Percentiles rank a stretch among this genome's conserved stretches.
Conservation (phyloP, 192 early-diverging fungal genomes). For the Entomortierella lignicola region DNA sequence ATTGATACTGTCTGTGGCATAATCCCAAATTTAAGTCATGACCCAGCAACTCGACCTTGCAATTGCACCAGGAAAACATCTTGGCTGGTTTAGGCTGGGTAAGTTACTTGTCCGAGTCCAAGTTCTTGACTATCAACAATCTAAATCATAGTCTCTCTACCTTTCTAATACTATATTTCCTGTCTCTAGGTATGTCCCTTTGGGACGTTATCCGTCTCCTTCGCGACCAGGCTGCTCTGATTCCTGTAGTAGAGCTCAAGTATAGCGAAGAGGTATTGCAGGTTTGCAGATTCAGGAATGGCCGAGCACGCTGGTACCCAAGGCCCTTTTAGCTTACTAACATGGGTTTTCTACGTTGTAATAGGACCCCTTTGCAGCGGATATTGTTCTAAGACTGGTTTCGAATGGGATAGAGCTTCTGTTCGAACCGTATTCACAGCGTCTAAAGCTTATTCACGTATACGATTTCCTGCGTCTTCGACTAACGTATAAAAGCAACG, state of each 20-base stretch:
- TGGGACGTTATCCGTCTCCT: conserved; percentile 70
- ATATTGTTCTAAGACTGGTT: conserved; percentile 54
- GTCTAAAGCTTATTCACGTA: conserved; percentile 72
- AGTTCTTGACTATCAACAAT: too few relatives aligned
- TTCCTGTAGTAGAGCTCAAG: conserved; percentile 71
- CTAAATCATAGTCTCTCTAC: too few relatives aligned
- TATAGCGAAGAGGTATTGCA: conserved; percentile 68
- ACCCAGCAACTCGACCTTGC: conserved; percentile 60
- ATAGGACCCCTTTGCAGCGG: conserved; percentile 57
- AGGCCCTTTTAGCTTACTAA: too few relatives aligned
- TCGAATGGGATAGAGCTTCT: conserved; percentile 67
- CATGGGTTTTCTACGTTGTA: too few relatives aligned
- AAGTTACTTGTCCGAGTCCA: neutral
- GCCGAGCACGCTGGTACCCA: too few relatives aligned
- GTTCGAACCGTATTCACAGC: conserved; percentile 67
- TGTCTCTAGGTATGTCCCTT: conserved; percentile 64
- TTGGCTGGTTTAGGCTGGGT: conserved; percentile 68
- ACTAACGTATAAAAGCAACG: conserved; percentile 67
- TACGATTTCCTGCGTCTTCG: conserved; percentile 67
- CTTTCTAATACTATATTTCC: neutral
- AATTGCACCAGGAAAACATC: conserved; percentile 64
- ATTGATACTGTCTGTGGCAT: too few relatives aligned
- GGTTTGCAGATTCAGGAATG: too few relatives aligned
- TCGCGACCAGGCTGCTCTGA: conserved; percentile 57
- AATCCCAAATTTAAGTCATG: conserved; percentile 7